Conservation (phyloP, 1,284 basidiomycete species). For the Cutaneotrichosporon daszewskae region DNA sequence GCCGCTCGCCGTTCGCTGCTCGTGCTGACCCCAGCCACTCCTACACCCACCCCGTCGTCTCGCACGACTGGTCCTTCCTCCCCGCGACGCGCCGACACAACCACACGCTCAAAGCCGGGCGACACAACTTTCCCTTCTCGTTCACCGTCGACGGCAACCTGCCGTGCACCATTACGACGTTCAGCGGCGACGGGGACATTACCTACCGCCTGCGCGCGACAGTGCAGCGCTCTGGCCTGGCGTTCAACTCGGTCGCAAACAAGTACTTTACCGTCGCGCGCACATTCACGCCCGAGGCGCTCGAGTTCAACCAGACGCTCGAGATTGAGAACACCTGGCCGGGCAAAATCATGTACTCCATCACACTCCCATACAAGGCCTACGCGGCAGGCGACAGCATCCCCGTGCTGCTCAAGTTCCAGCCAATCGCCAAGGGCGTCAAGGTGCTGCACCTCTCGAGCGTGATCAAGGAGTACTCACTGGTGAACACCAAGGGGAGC, state of each 20-base stretch:
- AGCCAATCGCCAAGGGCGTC: constrained; percentile 77
- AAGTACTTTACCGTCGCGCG: constrained; percentile 64
- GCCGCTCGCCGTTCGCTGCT: not conserved
- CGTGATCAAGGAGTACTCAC: constrained; percentile 64
- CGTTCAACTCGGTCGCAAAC: constrained; percentile 63
- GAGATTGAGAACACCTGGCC: constrained; percentile 94
- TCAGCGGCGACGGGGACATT: constrained; percentile 58
- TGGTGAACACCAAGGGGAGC: constrained; percentile 59
- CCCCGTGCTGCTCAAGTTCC: constrained; percentile 76
- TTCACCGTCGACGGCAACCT: constrained; percentile 79
- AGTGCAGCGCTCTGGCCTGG: constrained; percentile 61
- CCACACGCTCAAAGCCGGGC: constrained; percentile 70
- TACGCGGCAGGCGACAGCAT: constrained; percentile 83
- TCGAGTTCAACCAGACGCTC: constrained; percentile 90
- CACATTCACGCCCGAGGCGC: constrained; percentile 69
- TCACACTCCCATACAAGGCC: constrained; percentile 56
- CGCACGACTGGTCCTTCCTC: constrained; percentile 68
- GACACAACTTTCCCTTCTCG: constrained; percentile 62
- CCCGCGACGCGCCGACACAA: constrained; percentile 63
- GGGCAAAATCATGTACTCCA: constrained; percentile 84
- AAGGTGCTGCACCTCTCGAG: constrained; percentile 63
- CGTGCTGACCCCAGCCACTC: constrained; percentile 36
- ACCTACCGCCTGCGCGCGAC: constrained; percentile 80
- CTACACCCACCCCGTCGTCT: constrained; percentile 63
- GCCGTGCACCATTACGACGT: constrained; percentile 66